phyloP scores from a whole-genome alignment of 805 yeast genomes.

The Spencermartinsiella europaea region DNA sequence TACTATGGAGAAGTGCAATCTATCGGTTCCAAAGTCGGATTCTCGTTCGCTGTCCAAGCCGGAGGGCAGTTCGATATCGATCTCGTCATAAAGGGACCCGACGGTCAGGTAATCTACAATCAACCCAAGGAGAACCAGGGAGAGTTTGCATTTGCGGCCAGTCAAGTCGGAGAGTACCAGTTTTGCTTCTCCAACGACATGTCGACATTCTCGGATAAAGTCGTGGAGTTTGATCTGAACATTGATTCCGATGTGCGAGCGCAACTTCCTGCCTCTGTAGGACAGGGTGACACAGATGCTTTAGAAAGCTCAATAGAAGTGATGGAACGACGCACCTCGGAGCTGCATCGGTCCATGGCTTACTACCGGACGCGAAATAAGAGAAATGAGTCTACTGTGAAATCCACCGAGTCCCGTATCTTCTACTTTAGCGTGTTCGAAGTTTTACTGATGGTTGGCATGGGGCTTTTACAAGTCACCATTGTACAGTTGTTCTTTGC shows the following conservation, averaged over 20 bases:
- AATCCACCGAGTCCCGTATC: slow-evolving; percentile 70
- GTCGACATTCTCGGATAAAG: slow-evolving; percentile 77
- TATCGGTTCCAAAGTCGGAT: slow-evolving; percentile 57
- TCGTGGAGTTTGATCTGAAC: slow-evolving; percentile 74
- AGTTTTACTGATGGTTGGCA: slow-evolving; percentile 66
- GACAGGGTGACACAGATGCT: slow-evolving; percentile 26
- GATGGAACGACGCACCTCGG: slow-evolving; percentile 27
- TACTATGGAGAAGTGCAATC: slow-evolving; percentile 63
- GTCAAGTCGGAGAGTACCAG: slow-evolving; percentile 70
- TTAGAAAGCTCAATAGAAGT: slow-evolving; percentile 29
- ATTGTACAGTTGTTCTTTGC: slow-evolving; percentile 77
- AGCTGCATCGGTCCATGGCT: slow-evolving; percentile 43
- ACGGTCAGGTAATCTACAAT: slow-evolving; percentile 45
- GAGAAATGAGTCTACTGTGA: slow-evolving; percentile 86
- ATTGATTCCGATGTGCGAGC: slow-evolving; percentile 49
- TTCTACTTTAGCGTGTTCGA: slow-evolving; percentile 71
- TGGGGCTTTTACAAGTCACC: slow-evolving; percentile 73
- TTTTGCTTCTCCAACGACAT: slow-evolving; percentile 80
- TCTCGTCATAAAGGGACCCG: slow-evolving; percentile 53
- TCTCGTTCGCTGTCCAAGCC: slow-evolving; percentile 76
- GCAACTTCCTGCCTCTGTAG: slow-evolving; percentile 44
- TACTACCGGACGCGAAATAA: slow-evolving; percentile 86
- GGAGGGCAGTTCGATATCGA: slow-evolving; percentile 81
- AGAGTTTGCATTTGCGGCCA: slow-evolving; percentile 68
- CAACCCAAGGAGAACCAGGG: slow-evolving; percentile 71